Evolutionary conservation across 345 rosid genomes (phyloP), one percentile per base, ranked within the genome.

Genomic region (Conringia planisiliqua): DNA sequence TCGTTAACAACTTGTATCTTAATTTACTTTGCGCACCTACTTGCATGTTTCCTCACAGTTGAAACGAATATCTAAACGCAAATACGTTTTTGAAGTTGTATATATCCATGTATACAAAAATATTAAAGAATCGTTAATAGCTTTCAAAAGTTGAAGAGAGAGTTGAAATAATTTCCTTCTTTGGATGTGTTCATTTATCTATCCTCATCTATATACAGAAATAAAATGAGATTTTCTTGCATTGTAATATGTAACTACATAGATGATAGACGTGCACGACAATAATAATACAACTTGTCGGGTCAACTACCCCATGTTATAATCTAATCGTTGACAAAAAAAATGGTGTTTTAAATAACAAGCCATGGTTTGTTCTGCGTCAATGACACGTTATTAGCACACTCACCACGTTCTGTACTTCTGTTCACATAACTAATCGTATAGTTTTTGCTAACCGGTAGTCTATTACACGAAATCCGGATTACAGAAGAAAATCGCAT

Each of bases 281-380:
- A 77, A 56, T 77, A 64, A 71, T 77, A 58, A 39, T 43, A 69
- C 64, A 76, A 55, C 54, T 24, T n/a, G 68, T 57, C 66, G 60
- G 72, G 80, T 77, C 80, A 77, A 77, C 80, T n/a, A 57, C 44
- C 66, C 62, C 71, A 55, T 77, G 76, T 70, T 70, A 57, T 71
- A 64, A 66, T 77, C 65, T 77, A 77, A 35, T 44, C 72, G 80
- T 77, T 77, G 80, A 77, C 80, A 71, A 56, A 71, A 56, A 71
- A 56, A 3, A 18, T 50, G 14, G 6, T 70, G 60, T 17, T 63
- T 70, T 54, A 70, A 76, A 43, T 33, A 54, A 44, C 52, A 70
- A 43, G 16, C 57, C 51, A 27, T 52, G 33, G 50, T 54, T 75
- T 60, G 30, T 42, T 61, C 44, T 68, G 38, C 47, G 36, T 16